phyloP scores from a whole-genome alignment of 345 rosid genomes.

The Melaleuca quinquenervia region DNA sequence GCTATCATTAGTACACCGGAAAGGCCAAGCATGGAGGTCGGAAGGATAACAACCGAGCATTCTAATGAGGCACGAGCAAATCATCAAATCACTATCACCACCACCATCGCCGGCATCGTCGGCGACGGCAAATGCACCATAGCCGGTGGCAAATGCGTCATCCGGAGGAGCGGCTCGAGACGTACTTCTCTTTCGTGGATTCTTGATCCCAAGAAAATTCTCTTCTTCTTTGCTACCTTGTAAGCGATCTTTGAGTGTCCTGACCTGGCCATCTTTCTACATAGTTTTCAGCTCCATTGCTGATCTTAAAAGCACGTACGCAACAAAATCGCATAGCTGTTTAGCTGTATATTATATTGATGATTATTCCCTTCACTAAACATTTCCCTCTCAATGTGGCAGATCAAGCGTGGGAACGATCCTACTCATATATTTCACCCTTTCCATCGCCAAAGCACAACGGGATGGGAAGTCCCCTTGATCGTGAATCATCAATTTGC shows the following conservation, averaged over 20 bases:
- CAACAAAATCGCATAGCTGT: neutral
- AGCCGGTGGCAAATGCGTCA: neutral
- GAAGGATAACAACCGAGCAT: neutral
- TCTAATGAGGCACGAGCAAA: neutral
- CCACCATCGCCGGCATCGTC: neutral
- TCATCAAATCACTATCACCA: neutral
- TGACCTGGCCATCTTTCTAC: neutral
- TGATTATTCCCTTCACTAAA: neutral
- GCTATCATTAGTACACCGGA: neutral
- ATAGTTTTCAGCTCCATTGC: neutral
- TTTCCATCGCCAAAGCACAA: neutral
- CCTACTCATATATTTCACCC: neutral
- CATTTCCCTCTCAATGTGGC: neutral
- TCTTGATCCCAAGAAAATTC: neutral
- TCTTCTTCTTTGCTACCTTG: neutral
- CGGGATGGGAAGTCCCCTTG: neutral
- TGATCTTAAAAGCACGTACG: neutral
- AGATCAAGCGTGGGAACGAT: neutral
- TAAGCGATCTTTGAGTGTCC: neutral
- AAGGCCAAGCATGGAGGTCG: neutral
- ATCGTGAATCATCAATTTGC: neutral
- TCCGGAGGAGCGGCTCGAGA: neutral
- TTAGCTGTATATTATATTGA: neutral
- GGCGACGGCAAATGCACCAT: neutral
- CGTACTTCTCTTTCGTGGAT: neutral